Evolutionary conservation across 306 rosid species (phyloP).

Genomic region (Cicer judaicum): DNA sequence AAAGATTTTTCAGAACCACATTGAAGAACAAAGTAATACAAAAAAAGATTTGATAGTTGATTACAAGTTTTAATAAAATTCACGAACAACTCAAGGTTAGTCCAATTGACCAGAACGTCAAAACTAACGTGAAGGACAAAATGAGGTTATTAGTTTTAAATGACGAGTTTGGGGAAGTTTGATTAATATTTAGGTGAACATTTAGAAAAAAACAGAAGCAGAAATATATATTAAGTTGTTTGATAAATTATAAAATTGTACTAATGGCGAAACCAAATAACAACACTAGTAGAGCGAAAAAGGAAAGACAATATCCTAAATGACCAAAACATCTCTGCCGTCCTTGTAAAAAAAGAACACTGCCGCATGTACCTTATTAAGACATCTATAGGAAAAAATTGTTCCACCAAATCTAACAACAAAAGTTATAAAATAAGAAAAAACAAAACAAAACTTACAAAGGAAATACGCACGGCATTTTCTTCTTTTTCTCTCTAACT

Average conservation of each 20-base stretch:
- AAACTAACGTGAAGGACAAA: background rate
- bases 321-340: constrained; percentile 47
- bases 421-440: constrained; percentile 40
- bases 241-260: background rate
- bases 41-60: background rate
- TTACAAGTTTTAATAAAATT: background rate
- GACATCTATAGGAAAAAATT: constrained; percentile 50
- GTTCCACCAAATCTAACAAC: constrained; percentile 52
- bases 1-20: background rate
- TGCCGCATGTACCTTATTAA: constrained; percentile 61
- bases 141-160: background rate
- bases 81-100: no score
- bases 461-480: constrained; percentile 55
- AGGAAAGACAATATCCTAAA: background rate
- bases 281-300: background rate
- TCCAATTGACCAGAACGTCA: no score
- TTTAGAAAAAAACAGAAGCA: background rate
- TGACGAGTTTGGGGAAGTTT: background rate
- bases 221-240: background rate
- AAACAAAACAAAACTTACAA: constrained; percentile 60
- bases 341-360: constrained; percentile 45
- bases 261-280: constrained; percentile 7
- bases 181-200: background rate
- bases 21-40: background rate
- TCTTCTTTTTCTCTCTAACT: constrained; percentile 47